Base-by-base conservation (phyloP, 352 stramenopile species). In the Peronospora belbahrii region DNA sequence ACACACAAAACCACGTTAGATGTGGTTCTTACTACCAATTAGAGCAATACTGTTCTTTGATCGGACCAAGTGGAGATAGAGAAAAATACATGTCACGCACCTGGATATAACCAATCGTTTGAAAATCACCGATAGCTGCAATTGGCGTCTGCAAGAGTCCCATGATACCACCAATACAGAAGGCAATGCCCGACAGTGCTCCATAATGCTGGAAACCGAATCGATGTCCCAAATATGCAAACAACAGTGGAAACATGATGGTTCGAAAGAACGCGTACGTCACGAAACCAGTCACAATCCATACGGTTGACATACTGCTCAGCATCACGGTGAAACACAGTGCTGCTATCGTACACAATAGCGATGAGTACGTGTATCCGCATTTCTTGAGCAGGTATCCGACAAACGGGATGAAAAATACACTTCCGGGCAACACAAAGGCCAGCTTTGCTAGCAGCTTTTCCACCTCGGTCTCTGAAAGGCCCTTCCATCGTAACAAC, bases 181-280 rank as follows among this genome's bases (percentile, higher is more conserved):
- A 92, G 4, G 74, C 67, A 25, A 89, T 81, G 10, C 85, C 85
- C 18, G 72, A 75, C 22, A 94, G 56, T 18, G 85, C 71, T 10
- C 84, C 84, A 56, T 87, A 94, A 58, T 94, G 83, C 42, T 79
- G 70, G 60, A 92, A 94, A 19, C 84, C 84, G 27, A 95, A 83
- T 34, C 62, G 69, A 35, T 86, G 66, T 10, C 79, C 79, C 15
- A 95, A 41, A 20, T 83, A 88, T 35, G 78, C 74, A 52, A 94
- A 94, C 36, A 89, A 65, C 48, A 91, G 60, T 23, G 82, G 71
- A 45, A 87, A 95, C 19, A 94, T 64, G 61, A 88, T 85, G 38
- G 81, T 80, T 33, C 84, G 67, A 49, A 90, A 94, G 22, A 94
- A 65, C 3, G 77, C 67, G 54, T 95, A 94, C 2, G 71, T 60